Evolutionary conservation across 2,329 filamentous ascomycete species (phyloP).

Genomic region (Penicillium sp.): DNA sequence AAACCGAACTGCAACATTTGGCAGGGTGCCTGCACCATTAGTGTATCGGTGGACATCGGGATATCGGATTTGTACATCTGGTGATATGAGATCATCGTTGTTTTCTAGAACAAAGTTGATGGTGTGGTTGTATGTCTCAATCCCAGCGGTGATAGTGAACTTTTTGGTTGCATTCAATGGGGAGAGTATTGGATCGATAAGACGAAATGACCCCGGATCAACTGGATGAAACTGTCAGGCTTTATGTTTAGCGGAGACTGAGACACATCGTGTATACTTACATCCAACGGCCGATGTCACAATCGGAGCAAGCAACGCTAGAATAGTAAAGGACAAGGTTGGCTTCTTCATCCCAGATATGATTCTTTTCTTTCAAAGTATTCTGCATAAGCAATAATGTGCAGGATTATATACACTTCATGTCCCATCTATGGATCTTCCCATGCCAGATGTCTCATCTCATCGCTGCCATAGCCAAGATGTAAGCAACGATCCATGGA

Average conservation of each 20-base stretch:
- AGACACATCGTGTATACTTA: not conserved
- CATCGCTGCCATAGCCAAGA: not conserved
- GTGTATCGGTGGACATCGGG: not conserved
- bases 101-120: not conserved
- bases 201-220: not conserved
- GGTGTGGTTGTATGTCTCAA: not conserved
- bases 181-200: not conserved
- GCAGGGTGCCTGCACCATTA: not conserved
- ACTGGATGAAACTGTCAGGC: not conserved
- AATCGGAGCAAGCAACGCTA: not conserved
- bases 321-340: not conserved
- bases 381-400: not conserved
- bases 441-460: not conserved
- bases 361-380: not conserved
- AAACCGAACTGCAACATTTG: not conserved
- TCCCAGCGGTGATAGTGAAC: not conserved
- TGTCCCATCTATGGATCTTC: not conserved
- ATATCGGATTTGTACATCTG: not conserved
- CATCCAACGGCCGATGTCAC: not conserved
- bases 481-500: not conserved
- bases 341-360: not conserved
- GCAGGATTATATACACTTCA: not conserved
- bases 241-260: not conserved
- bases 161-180: not conserved
- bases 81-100: not conserved